These are phyloP conservation scores for Peziza echinospora DNA, from an alignment of 495 filamentous ascomycete genomes.

Conservation along the genomic window DNA sequence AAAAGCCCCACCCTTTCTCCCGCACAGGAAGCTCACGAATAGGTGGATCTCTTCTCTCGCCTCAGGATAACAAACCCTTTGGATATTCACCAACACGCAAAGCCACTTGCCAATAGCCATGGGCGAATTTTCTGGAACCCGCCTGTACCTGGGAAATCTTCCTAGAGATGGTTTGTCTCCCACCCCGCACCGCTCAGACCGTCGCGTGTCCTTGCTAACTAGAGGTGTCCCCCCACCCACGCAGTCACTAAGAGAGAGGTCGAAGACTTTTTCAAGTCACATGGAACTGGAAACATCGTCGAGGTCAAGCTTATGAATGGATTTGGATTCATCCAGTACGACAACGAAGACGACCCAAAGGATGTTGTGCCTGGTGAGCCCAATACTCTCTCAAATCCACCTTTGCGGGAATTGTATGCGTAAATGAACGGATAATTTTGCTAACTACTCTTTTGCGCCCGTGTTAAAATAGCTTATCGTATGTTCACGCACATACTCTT, in stretches of 20 bases:
- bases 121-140: slow-evolving; percentile 70
- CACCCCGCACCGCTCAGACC: slow-evolving; percentile 15
- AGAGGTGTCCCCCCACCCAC: too few relatives aligned
- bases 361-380: slow-evolving; percentile 86
- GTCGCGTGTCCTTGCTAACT: slow-evolving; percentile 10
- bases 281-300: slow-evolving; percentile 89
- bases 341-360: slow-evolving; percentile 87
- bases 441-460: slow-evolving; percentile 20
- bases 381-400: slow-evolving; percentile 6
- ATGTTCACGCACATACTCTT: background rate
- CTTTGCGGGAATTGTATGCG: slow-evolving; percentile 10
- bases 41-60: too few relatives aligned
- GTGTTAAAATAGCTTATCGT: slow-evolving; percentile 26
- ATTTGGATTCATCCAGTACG: slow-evolving; percentile 98
- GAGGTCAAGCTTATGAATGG: slow-evolving; percentile 99
- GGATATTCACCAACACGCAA: slow-evolving; percentile 3
- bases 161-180: slow-evolving; percentile 74
- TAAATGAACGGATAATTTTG: slow-evolving; percentile 17
- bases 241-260: slow-evolving; percentile 89
- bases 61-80: too few relatives aligned
- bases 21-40: too few relatives aligned
- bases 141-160: slow-evolving; percentile 93
- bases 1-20: too few relatives aligned
- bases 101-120: slow-evolving; percentile 20
- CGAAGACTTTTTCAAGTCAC: slow-evolving; percentile 81